Conservation (phyloP, 106 monocot species). For the Iris macrosiphon region DNA sequence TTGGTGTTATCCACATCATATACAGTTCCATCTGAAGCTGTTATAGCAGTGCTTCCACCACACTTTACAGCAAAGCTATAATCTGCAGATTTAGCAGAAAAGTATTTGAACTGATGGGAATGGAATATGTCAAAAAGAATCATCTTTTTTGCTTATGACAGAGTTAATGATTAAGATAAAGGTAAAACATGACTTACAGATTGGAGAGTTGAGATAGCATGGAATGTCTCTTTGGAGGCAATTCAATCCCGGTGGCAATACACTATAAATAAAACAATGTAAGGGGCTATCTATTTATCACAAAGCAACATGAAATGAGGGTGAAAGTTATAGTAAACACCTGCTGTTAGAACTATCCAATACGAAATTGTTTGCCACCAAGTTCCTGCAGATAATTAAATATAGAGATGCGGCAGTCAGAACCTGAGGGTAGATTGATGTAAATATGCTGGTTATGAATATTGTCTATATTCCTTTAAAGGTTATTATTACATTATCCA, state of each 20-base stretch:
- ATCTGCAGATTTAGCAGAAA: slow-evolving; percentile 55
- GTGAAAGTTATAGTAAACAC: slow-evolving; percentile 14
- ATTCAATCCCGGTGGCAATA: slow-evolving; percentile 49
- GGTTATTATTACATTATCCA: no score
- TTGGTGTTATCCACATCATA: slow-evolving; percentile 52
- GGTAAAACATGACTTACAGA: slow-evolving; percentile 34
- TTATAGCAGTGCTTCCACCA: slow-evolving; percentile 53
- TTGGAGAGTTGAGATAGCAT: slow-evolving; percentile 49
- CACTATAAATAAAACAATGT: slow-evolving; percentile 27
- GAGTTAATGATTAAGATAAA: neutral
- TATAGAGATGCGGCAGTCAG: neutral
- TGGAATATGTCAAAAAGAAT: no score
- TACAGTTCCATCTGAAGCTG: slow-evolving; percentile 27
- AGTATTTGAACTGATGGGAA: no score
- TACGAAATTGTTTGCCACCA: slow-evolving; percentile 87
- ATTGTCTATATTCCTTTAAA: no score
- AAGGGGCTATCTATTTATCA: neutral
- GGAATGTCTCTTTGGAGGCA: slow-evolving; percentile 75
- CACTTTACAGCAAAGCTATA: slow-evolving; percentile 72
- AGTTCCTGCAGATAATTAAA: slow-evolving; percentile 43
- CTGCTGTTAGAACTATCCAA: slow-evolving; percentile 64
- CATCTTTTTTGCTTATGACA: no score
- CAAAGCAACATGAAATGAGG: neutral
- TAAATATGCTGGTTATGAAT: no score
- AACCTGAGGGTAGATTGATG: no score